Conservation (phyloP, 2,329 filamentous ascomycete species). For the Rhynchosporium agropyri region DNA sequence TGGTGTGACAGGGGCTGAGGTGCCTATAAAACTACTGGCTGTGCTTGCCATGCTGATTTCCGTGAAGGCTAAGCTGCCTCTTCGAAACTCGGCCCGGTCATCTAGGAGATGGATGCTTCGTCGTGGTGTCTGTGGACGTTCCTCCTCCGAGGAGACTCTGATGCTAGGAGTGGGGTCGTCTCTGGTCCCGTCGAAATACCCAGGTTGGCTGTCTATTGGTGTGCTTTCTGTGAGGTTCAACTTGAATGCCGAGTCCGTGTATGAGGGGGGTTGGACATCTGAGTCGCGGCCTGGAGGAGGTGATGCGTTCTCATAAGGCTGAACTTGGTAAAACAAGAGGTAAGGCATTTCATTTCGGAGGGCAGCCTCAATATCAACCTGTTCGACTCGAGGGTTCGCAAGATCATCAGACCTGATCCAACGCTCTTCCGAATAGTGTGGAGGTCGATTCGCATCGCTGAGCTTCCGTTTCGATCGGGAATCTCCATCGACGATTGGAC, state of each 20-base stretch:
- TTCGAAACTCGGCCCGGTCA: constrained; percentile 45
- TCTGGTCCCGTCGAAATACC: constrained; percentile 51
- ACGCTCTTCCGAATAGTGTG: constrained; percentile 69
- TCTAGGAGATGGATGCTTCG: constrained; percentile 53
- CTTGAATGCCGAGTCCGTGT: constrained; percentile 49
- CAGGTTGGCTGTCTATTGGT: constrained; percentile 16
- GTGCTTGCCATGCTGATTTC: constrained; percentile 46
- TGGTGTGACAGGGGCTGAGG: constrained; percentile 50
- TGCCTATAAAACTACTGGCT: constrained; percentile 45
- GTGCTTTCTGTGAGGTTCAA: constrained; percentile 27
- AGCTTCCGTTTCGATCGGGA: constrained; percentile 52
- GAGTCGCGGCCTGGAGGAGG: constrained; percentile 32
- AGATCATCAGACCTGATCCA: constrained; percentile 96
- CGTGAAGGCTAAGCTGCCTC: constrained; percentile 54
- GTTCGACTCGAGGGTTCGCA: constrained; percentile 66
- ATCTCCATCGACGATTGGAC: constrained; percentile 62
- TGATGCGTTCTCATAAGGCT: constrained; percentile 68
- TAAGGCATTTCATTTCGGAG: constrained; percentile 90
- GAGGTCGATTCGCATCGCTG: constrained; percentile 51
- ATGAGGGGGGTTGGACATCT: constrained; percentile 55
- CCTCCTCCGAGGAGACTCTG: constrained; percentile 58
- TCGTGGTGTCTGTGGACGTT: constrained; percentile 45
- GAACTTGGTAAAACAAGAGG: constrained; percentile 91
- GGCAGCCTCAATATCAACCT: constrained; percentile 77
- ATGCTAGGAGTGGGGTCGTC: constrained; percentile 49